Evolutionary conservation across 148 eudicot genomes (phyloP).

Genomic region (Heliosperma pusillum): DNA sequence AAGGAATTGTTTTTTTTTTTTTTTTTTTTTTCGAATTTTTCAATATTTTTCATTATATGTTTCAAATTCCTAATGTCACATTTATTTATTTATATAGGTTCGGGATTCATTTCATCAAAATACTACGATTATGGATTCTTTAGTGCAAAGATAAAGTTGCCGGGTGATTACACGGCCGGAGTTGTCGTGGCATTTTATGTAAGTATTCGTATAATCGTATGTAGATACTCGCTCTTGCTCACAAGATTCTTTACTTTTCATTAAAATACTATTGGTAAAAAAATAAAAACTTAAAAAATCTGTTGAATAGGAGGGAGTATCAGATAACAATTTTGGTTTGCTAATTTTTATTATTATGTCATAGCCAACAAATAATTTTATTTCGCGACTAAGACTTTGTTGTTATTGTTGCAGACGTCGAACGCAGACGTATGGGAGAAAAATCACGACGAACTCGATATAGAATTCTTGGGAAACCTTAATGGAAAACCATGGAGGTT

Average conservation of each 20-base stretch:
- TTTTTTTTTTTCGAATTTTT: neutral
- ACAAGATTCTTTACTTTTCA: too few species aligned
- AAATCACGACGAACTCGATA: conserved; percentile 61
- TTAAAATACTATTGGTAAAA: too few species aligned
- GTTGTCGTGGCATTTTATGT: conserved; percentile 86
- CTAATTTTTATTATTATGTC: neutral
- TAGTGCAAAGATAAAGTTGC: conserved; percentile 76
- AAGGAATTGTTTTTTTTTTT: too few species aligned
- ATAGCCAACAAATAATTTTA: neutral
- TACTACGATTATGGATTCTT: conserved; percentile 83
- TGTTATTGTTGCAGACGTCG: conserved; percentile 41
- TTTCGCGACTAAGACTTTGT: neutral
- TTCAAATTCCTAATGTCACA: neutral
- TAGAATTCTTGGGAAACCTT: conserved; percentile 66
- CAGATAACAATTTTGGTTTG: neutral
- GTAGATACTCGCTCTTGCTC: too few species aligned
- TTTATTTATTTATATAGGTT: conserved; percentile 36
- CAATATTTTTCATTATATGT: neutral
- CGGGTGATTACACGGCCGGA: conserved; percentile 68
- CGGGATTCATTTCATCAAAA: conserved; percentile 79
- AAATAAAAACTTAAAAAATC: too few species aligned
- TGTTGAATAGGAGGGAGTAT: too few species aligned
- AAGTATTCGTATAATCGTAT: conserved; percentile 24
- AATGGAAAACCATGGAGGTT: conserved; percentile 73
- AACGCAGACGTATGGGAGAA: conserved; percentile 67